phyloP scores from a whole-genome alignment of 2,329 filamentous ascomycete genomes.

The Fusarium pseudonygamai region DNA sequence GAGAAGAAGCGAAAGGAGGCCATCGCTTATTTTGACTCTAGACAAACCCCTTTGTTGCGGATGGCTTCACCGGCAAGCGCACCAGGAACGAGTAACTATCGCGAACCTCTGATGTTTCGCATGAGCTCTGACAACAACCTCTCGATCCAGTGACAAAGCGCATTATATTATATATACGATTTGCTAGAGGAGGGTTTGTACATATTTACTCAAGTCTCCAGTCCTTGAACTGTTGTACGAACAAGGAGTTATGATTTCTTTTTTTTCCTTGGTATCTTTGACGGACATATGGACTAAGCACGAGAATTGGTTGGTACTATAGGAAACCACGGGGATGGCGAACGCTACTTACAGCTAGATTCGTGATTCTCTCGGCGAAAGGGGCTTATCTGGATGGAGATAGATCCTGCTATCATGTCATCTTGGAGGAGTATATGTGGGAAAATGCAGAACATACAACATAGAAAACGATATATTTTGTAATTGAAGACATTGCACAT shows the following conservation, averaged over 20 bases:
- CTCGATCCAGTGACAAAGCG: constrained; percentile 9
- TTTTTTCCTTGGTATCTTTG: constrained; percentile 14
- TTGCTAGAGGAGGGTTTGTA: not conserved
- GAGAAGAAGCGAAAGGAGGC: constrained; percentile 60
- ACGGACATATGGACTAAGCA: not conserved
- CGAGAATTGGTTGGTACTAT: not conserved
- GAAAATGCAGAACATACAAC: not conserved
- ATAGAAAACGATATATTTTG: constrained; percentile 16
- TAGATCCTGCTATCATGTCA: not conserved
- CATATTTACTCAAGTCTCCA: not conserved
- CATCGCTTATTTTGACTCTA: constrained; percentile 50
- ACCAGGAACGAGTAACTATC: constrained; percentile 32
- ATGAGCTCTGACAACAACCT: constrained; percentile 34
- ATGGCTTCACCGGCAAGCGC: constrained; percentile 46
- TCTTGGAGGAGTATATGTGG: constrained; percentile 5
- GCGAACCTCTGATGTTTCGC: constrained; percentile 31
- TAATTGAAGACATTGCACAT: not conserved
- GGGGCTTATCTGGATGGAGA: not conserved
- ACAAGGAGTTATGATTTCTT: constrained; percentile 17
- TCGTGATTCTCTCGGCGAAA: constrained; percentile 1
- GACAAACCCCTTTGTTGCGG: constrained; percentile 38
- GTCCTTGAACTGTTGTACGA: not conserved
- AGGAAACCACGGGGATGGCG: not conserved
- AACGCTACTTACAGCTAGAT: not conserved
- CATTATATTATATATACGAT: not conserved